Conservation (phyloP, 2,329 filamentous ascomycete genomes). For the Purpureocillium takamizusanense region DNA sequence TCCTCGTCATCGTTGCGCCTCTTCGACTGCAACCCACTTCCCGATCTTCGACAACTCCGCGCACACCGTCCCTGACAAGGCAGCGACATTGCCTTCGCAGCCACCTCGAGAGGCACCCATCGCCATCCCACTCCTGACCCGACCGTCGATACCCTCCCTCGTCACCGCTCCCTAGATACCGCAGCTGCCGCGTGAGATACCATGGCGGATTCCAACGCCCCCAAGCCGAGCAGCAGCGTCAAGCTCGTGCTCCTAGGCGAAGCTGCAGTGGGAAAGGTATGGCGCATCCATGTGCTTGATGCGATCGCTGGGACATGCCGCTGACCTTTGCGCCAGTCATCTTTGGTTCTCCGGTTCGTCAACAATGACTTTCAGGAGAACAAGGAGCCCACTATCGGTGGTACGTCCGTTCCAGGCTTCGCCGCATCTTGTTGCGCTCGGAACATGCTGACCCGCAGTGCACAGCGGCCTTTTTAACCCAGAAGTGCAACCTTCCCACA, state of each 20-base stretch:
- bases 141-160: not conserved
- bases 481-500: constrained; percentile 94
- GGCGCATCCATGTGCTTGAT: constrained; percentile 3
- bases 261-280: constrained; percentile 95
- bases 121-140: not conserved
- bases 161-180: not conserved
- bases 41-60: no score
- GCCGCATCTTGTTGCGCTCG: constrained; percentile 1
- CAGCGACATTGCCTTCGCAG: not conserved
- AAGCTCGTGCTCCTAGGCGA: constrained; percentile 97
- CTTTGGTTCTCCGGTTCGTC: constrained; percentile 93
- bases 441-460: not conserved
- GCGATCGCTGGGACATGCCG: not conserved
- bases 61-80: not conserved
- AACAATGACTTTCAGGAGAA: constrained; percentile 99
- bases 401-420: constrained; percentile 38
- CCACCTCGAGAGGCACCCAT: not conserved
- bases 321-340: constrained; percentile 56
- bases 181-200: not conserved
- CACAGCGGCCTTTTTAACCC: constrained; percentile 88
- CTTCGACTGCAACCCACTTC: not conserved
- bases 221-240: constrained; percentile 98
- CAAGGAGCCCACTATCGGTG: constrained; percentile 98
- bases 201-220: constrained; percentile 44
- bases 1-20: constrained; percentile 20